phyloP scores from a whole-genome alignment of 805 yeast genomes.

The Kazachstania psychrophila region DNA sequence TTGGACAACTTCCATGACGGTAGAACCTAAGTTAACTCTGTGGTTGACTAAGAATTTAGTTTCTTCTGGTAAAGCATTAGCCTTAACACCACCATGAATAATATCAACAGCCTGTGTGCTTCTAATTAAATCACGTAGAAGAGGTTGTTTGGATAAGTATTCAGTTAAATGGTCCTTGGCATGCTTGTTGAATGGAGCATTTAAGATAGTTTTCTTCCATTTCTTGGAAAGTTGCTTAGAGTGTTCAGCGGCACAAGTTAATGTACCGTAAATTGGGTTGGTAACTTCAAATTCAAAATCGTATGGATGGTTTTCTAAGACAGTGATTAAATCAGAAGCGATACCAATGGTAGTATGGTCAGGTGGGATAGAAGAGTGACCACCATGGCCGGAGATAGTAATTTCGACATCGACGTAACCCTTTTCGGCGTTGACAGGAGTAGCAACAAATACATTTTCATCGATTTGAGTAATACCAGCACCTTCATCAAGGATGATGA shows the following conservation, averaged over 20 bases:
- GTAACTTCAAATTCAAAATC: slow-evolving; percentile 30
- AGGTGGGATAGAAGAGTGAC: slow-evolving; percentile 76
- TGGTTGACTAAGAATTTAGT: slow-evolving; percentile 50
- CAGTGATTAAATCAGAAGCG: slow-evolving; percentile 46
- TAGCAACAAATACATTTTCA: slow-evolving; percentile 37
- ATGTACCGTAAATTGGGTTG: slow-evolving; percentile 51
- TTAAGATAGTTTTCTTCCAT: slow-evolving; percentile 22
- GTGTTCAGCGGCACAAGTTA: slow-evolving; percentile 57
- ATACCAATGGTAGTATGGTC: slow-evolving; percentile 76
- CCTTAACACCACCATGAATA: slow-evolving; percentile 62
- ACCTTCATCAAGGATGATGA: slow-evolving; percentile 69
- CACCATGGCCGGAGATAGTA: slow-evolving; percentile 55
- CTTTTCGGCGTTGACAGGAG: slow-evolving; percentile 53
- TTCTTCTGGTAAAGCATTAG: slow-evolving; percentile 68
- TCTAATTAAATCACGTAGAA: slow-evolving; percentile 35
- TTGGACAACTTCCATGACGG: slow-evolving; percentile 35
- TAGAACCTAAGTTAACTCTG: slow-evolving; percentile 51
- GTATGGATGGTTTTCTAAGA: slow-evolving; percentile 48
- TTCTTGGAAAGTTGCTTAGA: slow-evolving; percentile 17
- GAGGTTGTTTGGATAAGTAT: slow-evolving; percentile 10
- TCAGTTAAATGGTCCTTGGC: slow-evolving; percentile 32
- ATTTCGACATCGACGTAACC: slow-evolving; percentile 48
- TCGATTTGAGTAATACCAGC: slow-evolving; percentile 33
- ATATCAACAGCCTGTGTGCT: slow-evolving; percentile 66
- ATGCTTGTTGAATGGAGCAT: slow-evolving; percentile 25